Evolutionary conservation across 306 rosid genomes (phyloP).

Genomic region (Pueraria montana): DNA sequence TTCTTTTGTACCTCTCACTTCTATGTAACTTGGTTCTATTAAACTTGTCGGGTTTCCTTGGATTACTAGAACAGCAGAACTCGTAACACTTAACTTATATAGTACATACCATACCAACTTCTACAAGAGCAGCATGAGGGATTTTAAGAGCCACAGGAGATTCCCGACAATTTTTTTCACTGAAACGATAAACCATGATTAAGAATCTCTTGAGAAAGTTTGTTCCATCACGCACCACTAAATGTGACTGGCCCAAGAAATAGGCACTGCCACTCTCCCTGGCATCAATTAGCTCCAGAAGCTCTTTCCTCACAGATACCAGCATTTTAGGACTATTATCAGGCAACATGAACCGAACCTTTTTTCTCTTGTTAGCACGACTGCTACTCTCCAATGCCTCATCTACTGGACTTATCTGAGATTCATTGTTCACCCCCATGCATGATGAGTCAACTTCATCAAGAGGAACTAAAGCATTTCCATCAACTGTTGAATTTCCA

Average conservation of each 20-base stretch:
- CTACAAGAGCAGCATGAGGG: constrained; percentile 90
- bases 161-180: constrained; percentile 74
- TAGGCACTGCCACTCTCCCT: constrained; percentile 90
- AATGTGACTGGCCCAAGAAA: constrained; percentile 78
- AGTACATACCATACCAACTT: constrained; percentile 77
- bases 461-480: constrained; percentile 68
- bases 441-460: constrained; percentile 45
- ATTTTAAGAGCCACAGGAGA: constrained; percentile 73
- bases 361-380: constrained; percentile 52
- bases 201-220: constrained; percentile 68
- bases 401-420: constrained; percentile 52
- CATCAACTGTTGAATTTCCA: constrained; percentile 61
- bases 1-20: no score
- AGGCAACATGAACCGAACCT: constrained; percentile 79
- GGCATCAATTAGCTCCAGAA: constrained; percentile 72
- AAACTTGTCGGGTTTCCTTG: background rate
- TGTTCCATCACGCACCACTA: constrained; percentile 64
- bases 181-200: constrained; percentile 64
- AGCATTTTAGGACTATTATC: constrained; percentile 68
- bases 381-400: constrained; percentile 46
- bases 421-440: constrained; percentile 50
- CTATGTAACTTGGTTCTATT: background rate
- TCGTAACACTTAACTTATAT: constrained; percentile 46
- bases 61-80: background rate
- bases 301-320: constrained; percentile 66